Conservation (phyloP, 257 asterid species). For the Osmanthus fragrans region DNA sequence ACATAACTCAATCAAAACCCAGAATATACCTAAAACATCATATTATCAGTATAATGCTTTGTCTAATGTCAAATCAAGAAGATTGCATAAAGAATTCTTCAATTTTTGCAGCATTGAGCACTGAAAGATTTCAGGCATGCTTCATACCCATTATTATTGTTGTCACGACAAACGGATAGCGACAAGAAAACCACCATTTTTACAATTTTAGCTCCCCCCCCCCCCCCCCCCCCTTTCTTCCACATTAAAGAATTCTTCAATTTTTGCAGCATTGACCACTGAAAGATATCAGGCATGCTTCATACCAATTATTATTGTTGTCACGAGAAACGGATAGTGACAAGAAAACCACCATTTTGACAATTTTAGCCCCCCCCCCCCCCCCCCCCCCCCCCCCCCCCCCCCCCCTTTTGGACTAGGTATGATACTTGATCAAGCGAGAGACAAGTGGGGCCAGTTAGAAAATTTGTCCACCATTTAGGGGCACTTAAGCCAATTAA, state of each 20-base stretch:
- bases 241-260: conserved; percentile 4
- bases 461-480: conserved; percentile 25
- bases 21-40: conserved; percentile 11
- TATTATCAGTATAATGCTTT: neutral
- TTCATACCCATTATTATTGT: conserved; percentile 25
- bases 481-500: conserved; percentile 37
- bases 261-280: conserved; percentile 19
- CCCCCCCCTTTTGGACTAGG: conserved; percentile 16
- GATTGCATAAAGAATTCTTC: neutral
- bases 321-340: conserved; percentile 39
- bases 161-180: conserved; percentile 39
- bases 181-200: conserved; percentile 22
- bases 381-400: neutral
- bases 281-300: conserved; percentile 30
- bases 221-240: conserved; percentile 1
- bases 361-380: neutral
- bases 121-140: conserved; percentile 29
- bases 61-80: conserved; percentile 14
- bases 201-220: neutral
- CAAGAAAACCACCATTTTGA: conserved; percentile 24
- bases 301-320: conserved; percentile 25
- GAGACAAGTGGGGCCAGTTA: conserved; percentile 39
- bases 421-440: conserved; percentile 15
- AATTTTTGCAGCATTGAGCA: conserved; percentile 20
- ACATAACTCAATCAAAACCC: conserved; percentile 13